Conservation (phyloP, 139 green algal species). For the Picochlorum sp. region DNA sequence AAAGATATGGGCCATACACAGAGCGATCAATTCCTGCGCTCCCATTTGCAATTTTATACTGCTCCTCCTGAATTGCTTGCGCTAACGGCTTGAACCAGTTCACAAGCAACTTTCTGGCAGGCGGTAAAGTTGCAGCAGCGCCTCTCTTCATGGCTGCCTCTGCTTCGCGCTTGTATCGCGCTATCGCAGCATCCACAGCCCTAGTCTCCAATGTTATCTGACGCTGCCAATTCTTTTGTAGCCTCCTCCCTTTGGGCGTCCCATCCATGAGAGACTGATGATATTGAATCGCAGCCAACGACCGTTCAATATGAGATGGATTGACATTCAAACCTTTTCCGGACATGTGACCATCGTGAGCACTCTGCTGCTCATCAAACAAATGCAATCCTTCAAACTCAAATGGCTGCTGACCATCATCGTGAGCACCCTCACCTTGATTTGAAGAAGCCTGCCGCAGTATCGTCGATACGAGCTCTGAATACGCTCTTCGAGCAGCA, state of each 20-base stretch:
- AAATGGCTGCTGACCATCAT: slow-evolving; percentile 5
- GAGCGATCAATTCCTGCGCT: slow-evolving; percentile 20
- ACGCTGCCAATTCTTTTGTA: slow-evolving; percentile 30
- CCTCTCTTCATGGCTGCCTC: not conserved
- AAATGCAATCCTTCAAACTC: slow-evolving; percentile 12
- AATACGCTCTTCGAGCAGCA: slow-evolving; percentile 3
- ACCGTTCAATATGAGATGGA: not conserved
- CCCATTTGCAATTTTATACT: slow-evolving; percentile 20
- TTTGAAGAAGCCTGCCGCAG: not conserved
- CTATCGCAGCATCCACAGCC: slow-evolving; percentile 17
- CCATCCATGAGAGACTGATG: slow-evolving; percentile 24
- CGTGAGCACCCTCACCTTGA: not conserved
- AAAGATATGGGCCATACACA: slow-evolving; percentile 52
- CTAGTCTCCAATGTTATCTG: slow-evolving; percentile 35
- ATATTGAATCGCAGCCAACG: slow-evolving; percentile 20
- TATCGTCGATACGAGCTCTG: slow-evolving; percentile 6
- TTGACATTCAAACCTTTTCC: not conserved
- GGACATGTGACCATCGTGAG: too few species aligned
- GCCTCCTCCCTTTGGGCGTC: slow-evolving; percentile 13
- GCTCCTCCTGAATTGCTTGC: slow-evolving; percentile 37
- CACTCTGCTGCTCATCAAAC: slow-evolving; percentile 16
- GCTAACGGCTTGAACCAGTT: slow-evolving; percentile 35
- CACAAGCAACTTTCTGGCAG: slow-evolving; percentile 24
- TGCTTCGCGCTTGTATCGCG: slow-evolving; percentile 23
- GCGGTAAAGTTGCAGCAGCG: slow-evolving; percentile 15